phyloP scores from a whole-genome alignment of 257 asterid species.

The Catharanthus roseus region DNA sequence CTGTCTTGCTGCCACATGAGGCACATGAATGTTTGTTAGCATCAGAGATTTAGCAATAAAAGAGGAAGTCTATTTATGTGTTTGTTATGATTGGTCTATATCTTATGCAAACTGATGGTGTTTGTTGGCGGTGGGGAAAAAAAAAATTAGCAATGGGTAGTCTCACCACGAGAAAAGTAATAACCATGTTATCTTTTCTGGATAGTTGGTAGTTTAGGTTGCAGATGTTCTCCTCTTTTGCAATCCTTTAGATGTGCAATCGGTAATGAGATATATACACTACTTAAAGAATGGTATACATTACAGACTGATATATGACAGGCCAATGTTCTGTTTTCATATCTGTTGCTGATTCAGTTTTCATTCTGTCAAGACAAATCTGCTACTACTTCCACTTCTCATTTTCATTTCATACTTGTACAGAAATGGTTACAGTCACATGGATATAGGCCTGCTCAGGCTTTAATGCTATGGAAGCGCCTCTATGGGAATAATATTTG shows the following conservation, averaged over 20 bases:
- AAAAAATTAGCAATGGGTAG: background rate
- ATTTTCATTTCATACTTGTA: slow-evolving; percentile 14
- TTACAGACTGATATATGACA: background rate
- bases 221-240: background rate
- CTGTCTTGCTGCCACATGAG: background rate
- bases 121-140: background rate
- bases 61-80: background rate
- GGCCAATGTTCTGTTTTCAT: background rate
- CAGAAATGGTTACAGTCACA: slow-evolving; percentile 90
- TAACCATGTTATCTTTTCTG: background rate
- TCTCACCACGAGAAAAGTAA: background rate
- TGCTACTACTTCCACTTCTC: background rate
- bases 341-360: background rate
- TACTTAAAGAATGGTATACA: background rate
- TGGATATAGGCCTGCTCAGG: slow-evolving; percentile 87
- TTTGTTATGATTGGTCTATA: background rate
- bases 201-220: background rate
- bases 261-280: background rate
- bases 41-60: no score
- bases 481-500: slow-evolving; percentile 68
- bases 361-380: background rate
- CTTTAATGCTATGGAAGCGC: slow-evolving; percentile 94
- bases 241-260: background rate
- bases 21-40: background rate
- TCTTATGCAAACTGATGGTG: background rate